phyloP scores from a whole-genome alignment of 192 early-diverging fungal species.

The Coemansia sp. region DNA sequence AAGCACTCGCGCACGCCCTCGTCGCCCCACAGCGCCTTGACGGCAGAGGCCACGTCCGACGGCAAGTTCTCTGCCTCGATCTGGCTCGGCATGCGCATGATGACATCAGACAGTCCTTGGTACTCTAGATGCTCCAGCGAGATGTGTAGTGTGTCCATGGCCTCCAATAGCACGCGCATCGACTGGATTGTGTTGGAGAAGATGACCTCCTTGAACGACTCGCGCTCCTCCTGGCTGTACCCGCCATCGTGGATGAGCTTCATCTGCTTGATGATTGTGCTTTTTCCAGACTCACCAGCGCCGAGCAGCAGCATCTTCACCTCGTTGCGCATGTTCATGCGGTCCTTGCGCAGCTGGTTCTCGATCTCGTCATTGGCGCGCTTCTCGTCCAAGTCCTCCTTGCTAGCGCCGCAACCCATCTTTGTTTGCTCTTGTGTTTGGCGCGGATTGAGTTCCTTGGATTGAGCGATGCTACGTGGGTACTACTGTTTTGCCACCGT shows the following conservation, averaged over 20 bases:
- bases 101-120: slow-evolving; percentile 69
- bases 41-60: slow-evolving; percentile 68
- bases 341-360: slow-evolving; percentile 58
- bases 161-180: slow-evolving; percentile 73
- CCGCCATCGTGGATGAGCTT: slow-evolving; percentile 95
- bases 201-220: slow-evolving; percentile 74
- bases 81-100: slow-evolving; percentile 81
- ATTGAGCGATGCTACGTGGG: neutral
- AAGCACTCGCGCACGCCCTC: slow-evolving; percentile 63
- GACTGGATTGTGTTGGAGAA: slow-evolving; percentile 89
- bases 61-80: slow-evolving; percentile 77
- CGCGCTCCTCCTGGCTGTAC: slow-evolving; percentile 81
- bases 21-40: slow-evolving; percentile 76
- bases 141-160: slow-evolving; percentile 78
- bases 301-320: slow-evolving; percentile 66
- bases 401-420: slow-evolving; percentile 92
- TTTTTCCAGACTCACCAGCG: slow-evolving; percentile 93
- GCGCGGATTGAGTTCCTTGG: neutral
- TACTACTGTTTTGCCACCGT: neutral
- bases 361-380: slow-evolving; percentile 63
- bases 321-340: slow-evolving; percentile 56
- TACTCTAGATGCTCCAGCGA: slow-evolving; percentile 69
- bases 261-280: slow-evolving; percentile 97
- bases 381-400: slow-evolving; percentile 85
- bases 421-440: neutral